phyloP scores from a whole-genome alignment of 441 rosid species.

The California macrophylla region DNA sequence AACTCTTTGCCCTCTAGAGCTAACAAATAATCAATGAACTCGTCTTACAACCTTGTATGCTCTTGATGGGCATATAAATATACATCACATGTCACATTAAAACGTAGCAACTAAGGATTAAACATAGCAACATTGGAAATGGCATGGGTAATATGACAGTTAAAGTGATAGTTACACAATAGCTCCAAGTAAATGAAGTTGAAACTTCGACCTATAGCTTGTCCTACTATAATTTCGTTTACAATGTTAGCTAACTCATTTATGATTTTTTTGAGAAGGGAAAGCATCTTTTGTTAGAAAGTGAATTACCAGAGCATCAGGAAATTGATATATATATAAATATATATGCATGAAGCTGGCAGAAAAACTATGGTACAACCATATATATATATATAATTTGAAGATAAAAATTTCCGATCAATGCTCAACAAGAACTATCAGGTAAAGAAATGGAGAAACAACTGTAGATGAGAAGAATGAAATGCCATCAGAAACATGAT shows the following conservation, averaged over 20 bases:
- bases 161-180: not conserved
- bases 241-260: not conserved
- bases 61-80: not conserved
- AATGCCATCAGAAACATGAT: conserved; percentile 10
- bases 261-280: not conserved
- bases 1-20: not conserved
- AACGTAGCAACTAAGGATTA: not conserved
- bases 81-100: not conserved
- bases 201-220: not conserved
- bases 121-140: not conserved
- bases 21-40: not conserved
- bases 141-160: not conserved
- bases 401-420: not conserved
- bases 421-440: not conserved
- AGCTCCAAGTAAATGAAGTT: not conserved
- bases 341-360: not conserved
- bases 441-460: not conserved
- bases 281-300: not conserved
- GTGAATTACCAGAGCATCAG: not conserved
- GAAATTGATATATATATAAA: not conserved
- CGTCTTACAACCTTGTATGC: not conserved
- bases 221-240: not conserved
- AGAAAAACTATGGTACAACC: not conserved
- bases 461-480: not conserved
- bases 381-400: not conserved